Percentiles rank a stretch among this genome's conserved stretches.
These are phyloP conservation scores for Malus sylvestris DNA, from an alignment of 306 rosid species.

Conservation along the genomic window DNA sequence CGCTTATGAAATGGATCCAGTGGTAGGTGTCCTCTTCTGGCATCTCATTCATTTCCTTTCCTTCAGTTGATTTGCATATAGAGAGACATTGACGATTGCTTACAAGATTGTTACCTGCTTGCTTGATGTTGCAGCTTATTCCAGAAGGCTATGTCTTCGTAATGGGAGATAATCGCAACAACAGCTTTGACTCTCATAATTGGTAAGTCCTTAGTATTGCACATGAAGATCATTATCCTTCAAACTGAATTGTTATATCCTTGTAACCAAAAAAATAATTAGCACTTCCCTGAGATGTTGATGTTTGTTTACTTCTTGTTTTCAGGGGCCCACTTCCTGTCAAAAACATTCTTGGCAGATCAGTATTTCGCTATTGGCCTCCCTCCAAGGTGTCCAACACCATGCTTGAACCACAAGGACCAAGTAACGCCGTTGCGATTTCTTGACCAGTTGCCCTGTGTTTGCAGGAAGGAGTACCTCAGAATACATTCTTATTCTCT, in stretches of 20 bases:
- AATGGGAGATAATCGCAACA: constrained; percentile 94
- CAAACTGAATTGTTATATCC: background rate
- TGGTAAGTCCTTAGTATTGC: constrained; percentile 49
- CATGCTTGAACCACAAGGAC: constrained; percentile 16
- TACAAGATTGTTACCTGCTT: background rate
- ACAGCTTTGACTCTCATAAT: constrained; percentile 88
- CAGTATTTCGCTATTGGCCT: constrained; percentile 93
- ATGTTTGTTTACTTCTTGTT: constrained; percentile 9
- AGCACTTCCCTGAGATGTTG: constrained; percentile 8
- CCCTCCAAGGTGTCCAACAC: constrained; percentile 61
- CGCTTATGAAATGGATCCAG: constrained; percentile 58
- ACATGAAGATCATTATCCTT: background rate
- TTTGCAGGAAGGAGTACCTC: constrained; percentile 17
- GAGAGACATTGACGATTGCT: background rate
- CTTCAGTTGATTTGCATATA: background rate
- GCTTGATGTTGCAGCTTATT: constrained; percentile 54
- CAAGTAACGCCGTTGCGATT: constrained; percentile 35
- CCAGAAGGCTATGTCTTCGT: constrained; percentile 92
- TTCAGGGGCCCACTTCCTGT: constrained; percentile 96
- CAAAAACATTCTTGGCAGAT: constrained; percentile 81
- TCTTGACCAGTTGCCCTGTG: constrained; percentile 40
- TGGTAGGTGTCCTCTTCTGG: constrained; percentile 34
- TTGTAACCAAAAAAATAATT: background rate
- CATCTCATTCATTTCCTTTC: background rate
- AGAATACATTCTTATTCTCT: constrained; percentile 16